These are phyloP conservation scores for Alternaria arborescens DNA, from an alignment of 2,329 filamentous ascomycete species.

Conservation along the genomic window DNA sequence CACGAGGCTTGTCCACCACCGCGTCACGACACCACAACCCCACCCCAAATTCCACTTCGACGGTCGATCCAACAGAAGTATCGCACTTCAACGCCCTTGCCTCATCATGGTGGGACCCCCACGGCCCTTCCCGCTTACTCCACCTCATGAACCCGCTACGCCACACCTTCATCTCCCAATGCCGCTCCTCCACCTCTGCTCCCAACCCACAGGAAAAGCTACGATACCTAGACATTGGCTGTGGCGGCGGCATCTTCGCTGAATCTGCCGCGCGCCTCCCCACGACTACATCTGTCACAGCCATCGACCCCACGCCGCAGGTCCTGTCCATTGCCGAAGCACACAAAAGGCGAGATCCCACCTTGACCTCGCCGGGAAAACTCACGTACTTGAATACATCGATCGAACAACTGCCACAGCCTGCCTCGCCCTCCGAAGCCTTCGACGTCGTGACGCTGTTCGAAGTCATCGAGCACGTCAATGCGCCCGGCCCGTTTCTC, in stretches of 20 bases:
- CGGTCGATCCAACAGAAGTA: slow-evolving; percentile 83
- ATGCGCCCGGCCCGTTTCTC: slow-evolving; percentile 77
- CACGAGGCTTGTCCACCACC: slow-evolving; percentile 28
- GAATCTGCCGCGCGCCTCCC: slow-evolving; percentile 80
- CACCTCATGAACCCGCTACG: slow-evolving; percentile 98
- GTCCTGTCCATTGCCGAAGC: slow-evolving; percentile 78
- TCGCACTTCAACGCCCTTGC: slow-evolving; percentile 95
- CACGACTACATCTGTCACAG: slow-evolving; percentile 71
- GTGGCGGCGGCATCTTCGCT: slow-evolving; percentile 95
- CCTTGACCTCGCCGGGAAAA: slow-evolving; percentile 63
- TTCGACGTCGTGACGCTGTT: slow-evolving; percentile 89
- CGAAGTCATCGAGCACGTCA: slow-evolving; percentile 94
- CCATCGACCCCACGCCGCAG: slow-evolving; percentile 78
- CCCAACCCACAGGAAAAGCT: slow-evolving; percentile 56
- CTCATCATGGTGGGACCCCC: slow-evolving; percentile 95
- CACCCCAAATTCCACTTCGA: slow-evolving; percentile 33
- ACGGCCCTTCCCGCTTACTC: slow-evolving; percentile 88
- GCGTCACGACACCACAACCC: slow-evolving; percentile 25
- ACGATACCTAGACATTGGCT: slow-evolving; percentile 89
- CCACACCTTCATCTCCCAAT: slow-evolving; percentile 86
- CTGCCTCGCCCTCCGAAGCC: slow-evolving; percentile 46
- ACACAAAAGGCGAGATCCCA: slow-evolving; percentile 79
- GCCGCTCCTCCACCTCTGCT: slow-evolving; percentile 59
- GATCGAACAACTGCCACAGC: slow-evolving; percentile 71
- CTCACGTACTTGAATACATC: slow-evolving; percentile 78